Percentiles rank a stretch among this genome's conserved stretches.
These are phyloP conservation scores for Quercus mongolica DNA, from an alignment of 306 rosid species.

Conservation along the genomic window DNA sequence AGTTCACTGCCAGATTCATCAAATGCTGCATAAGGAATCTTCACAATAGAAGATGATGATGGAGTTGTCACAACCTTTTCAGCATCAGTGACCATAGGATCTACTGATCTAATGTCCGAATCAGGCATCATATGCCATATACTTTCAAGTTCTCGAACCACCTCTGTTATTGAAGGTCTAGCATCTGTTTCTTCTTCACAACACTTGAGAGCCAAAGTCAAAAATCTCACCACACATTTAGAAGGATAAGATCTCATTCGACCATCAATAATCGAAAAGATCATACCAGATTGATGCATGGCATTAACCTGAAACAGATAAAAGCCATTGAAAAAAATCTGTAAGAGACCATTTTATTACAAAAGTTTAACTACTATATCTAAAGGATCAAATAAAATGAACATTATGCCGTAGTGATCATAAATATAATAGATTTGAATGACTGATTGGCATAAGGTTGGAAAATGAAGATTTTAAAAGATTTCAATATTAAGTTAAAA, in stretches of 20 bases:
- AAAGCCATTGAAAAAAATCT: background rate
- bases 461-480: background rate
- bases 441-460: background rate
- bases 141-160: constrained; percentile 77
- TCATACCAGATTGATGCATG: constrained; percentile 58
- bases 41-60: constrained; percentile 51
- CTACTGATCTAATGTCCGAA: constrained; percentile 38
- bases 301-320: constrained; percentile 44
- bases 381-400: background rate
- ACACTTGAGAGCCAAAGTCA: constrained; percentile 70
- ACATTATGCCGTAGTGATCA: background rate
- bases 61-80: constrained; percentile 43
- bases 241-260: constrained; percentile 85
- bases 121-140: constrained; percentile 69
- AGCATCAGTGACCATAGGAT: constrained; percentile 24
- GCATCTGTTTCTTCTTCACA: constrained; percentile 69
- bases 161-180: constrained; percentile 80
- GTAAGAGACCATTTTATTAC: background rate
- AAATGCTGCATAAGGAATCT: constrained; percentile 48
- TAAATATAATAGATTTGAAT: background rate
- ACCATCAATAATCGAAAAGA: constrained; percentile 65
- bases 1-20: constrained; percentile 87
- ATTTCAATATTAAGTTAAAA: background rate
- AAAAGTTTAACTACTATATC: background rate
- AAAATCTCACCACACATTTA: constrained; percentile 62